Evolutionary conservation across 73 alveolate species (phyloP).

Genomic region (Tetrahymena thermophila): DNA sequence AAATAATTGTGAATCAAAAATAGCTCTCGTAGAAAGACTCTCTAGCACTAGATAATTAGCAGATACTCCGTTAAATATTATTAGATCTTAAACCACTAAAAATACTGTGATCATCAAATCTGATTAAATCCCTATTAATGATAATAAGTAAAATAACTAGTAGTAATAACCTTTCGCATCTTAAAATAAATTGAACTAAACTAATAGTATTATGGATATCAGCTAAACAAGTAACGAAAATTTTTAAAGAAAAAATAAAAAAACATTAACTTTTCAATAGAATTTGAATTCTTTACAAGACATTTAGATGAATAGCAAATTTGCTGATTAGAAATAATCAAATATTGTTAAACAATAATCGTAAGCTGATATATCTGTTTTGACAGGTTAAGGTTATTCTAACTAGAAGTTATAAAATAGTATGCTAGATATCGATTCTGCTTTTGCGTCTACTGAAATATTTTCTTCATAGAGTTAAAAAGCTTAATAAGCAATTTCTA

Average conservation of each 20-base stretch:
- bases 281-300: background rate
- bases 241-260: background rate
- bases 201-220: background rate
- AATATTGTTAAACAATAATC: background rate
- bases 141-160: background rate
- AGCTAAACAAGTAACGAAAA: background rate
- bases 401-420: background rate
- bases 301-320: background rate
- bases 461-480: background rate
- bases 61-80: background rate
- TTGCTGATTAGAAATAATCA: background rate
- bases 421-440: background rate
- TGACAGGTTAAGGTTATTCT: background rate
- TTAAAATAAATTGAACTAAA: background rate
- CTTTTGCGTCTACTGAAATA: background rate
- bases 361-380: background rate
- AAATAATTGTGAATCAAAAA: background rate
- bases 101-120: background rate
- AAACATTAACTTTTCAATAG: background rate
- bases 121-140: background rate
- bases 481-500: background rate
- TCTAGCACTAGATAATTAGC: background rate
- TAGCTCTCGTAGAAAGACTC: background rate
- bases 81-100: background rate
- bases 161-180: background rate